Base-by-base conservation (phyloP, 2,329 filamentous ascomycete species). In the Cladosporium halotolerans region DNA sequence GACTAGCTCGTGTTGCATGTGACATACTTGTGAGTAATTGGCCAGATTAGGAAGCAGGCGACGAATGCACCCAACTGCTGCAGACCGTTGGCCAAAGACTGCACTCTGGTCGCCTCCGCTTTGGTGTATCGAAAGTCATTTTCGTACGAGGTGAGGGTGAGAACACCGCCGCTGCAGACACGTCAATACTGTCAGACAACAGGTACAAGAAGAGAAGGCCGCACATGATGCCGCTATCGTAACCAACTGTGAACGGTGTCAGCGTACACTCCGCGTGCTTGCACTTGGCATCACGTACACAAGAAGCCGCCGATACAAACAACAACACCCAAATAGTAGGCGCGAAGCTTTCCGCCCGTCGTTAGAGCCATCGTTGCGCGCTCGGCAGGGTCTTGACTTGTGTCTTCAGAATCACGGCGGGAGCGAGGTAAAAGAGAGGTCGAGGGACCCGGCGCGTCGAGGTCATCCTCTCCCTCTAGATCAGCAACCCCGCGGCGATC, bases 61-160 rank as follows among this genome's bases (percentile, higher is more conserved):
- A 76, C 72, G 55, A 81, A 76, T 33, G 76, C 76, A 19, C 77
- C 77, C 8, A 76, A 73, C 56, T 79, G 76, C 50, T 79, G 76
- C 14, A 79, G 73, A 2, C 74, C 73, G 16, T 78, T 74, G 34
- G 74, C 72, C 45, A 78, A 73, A 4, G 73, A 74, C 54, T 73
- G 75, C 65, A 51, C 55, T 3, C 65, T 67, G 1, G 72, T 76
- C n/a, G 52, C 69, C 66, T 47, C 74, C 60, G 2, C 61, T 60
- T 57, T 52, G 1, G 49, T 57, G 45, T 63, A 65, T 5, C 57
- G 51, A 34, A 63, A 65, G 53, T 63, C 60, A 9, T 52, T 16
- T 43, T 64, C 53, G 51, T 61, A 65, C 5, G 57, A 53, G 16
- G 46, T 46, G 45, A 66, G 58, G 8, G 63, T 64, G 19, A 66